Evolutionary conservation across 2,329 filamentous ascomycete species (phyloP).

Genomic region (Penicillium paneum): DNA sequence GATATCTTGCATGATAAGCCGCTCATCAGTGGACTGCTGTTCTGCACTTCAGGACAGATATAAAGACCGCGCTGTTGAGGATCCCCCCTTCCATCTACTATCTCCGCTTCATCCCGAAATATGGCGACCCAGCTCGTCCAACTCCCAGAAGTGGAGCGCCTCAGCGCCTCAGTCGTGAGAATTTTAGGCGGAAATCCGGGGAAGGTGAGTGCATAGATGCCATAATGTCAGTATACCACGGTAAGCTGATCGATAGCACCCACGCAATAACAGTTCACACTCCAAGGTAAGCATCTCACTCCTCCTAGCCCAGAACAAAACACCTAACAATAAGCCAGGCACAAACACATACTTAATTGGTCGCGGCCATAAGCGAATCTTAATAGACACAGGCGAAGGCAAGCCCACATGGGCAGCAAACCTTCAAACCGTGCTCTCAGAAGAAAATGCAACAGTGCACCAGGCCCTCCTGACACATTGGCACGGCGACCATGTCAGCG

Average conservation of each 20-base stretch:
- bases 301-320: background rate
- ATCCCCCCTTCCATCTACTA: background rate
- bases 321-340: conserved; percentile 42
- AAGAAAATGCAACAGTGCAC: conserved; percentile 67
- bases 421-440: conserved; percentile 61
- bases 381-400: conserved; percentile 90
- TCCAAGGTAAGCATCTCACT: conserved; percentile 49
- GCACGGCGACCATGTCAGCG: conserved; percentile 82
- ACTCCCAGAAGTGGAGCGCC: conserved; percentile 70
- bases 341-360: conserved; percentile 96
- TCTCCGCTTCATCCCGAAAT: background rate
- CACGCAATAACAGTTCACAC: conserved; percentile 47
- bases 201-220: conserved; percentile 54
- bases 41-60: background rate
- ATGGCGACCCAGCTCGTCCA: conserved; percentile 63
- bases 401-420: conserved; percentile 67
- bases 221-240: background rate
- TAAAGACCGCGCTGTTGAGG: too few species aligned
- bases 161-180: conserved; percentile 75
- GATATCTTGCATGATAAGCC: conserved; percentile 2
- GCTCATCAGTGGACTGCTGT: background rate
- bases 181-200: conserved; percentile 88
- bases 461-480: conserved; percentile 80
- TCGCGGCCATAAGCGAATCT: conserved; percentile 65
- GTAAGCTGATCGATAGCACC: conserved; percentile 7